Evolutionary conservation across 768 basidiomycete species (phyloP).

Genomic region (Lenzites betulinus): DNA sequence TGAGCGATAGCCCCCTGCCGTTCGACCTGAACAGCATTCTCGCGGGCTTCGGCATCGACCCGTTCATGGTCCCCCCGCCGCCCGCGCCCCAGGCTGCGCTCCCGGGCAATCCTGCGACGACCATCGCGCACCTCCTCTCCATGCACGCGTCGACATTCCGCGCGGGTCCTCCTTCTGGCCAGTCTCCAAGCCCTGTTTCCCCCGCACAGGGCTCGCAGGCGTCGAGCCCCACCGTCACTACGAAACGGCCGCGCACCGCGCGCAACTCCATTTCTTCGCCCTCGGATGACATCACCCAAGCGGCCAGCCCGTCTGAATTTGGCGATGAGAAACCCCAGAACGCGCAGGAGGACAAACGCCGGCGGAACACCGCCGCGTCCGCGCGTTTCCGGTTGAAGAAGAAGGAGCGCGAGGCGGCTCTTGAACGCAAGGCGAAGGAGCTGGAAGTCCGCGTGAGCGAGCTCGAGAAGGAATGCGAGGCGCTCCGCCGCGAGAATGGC

Average conservation of each 20-base stretch:
- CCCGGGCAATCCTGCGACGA: slow-evolving; percentile 42
- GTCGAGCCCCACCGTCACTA: slow-evolving; percentile 29
- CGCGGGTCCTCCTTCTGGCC: slow-evolving; percentile 6
- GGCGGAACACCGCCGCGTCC: slow-evolving; percentile 89
- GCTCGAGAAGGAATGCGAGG: slow-evolving; percentile 91
- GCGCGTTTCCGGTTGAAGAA: slow-evolving; percentile 95
- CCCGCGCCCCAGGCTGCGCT: slow-evolving; percentile 34
- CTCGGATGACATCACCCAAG: slow-evolving; percentile 24
- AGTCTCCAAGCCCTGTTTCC: slow-evolving; percentile 16
- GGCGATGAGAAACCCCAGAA: slow-evolving; percentile 41
- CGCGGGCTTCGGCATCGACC: slow-evolving; percentile 44
- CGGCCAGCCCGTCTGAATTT: slow-evolving; percentile 35
- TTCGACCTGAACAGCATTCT: slow-evolving; percentile 46
- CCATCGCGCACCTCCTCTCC: slow-evolving; percentile 72
- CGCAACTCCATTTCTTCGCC: slow-evolving; percentile 24
- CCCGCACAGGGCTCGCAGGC: slow-evolving; percentile 20
- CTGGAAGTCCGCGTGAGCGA: slow-evolving; percentile 76
- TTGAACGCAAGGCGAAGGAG: slow-evolving; percentile 85
- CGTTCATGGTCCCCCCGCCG: slow-evolving; percentile 39
- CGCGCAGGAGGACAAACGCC: slow-evolving; percentile 85
- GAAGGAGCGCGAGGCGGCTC: slow-evolving; percentile 90
- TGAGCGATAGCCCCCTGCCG: slow-evolving; percentile 27
- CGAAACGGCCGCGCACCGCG: slow-evolving; percentile 54
- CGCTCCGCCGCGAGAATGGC: slow-evolving; percentile 83
- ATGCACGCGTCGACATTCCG: slow-evolving; percentile 46